These are phyloP conservation scores for Penicillium sp. DNA, from an alignment of 2,329 filamentous ascomycete genomes.

Conservation along the genomic window DNA sequence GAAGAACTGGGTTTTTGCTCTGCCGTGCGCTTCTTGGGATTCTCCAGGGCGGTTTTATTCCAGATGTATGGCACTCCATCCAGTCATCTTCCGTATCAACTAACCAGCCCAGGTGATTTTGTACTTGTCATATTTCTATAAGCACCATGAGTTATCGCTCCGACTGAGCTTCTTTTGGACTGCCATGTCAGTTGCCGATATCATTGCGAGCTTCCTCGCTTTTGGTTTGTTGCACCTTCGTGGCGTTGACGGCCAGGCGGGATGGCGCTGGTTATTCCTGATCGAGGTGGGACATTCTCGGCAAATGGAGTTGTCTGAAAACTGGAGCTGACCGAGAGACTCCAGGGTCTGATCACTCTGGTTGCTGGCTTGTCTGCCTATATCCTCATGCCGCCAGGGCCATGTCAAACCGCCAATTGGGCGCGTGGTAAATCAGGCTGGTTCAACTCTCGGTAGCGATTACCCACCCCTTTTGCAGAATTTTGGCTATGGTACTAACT, in stretches of 20 bases:
- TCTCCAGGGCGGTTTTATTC: slow-evolving; percentile 57
- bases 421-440: slow-evolving; percentile 50
- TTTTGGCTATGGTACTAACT: too few relatives aligned
- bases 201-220: slow-evolving; percentile 45
- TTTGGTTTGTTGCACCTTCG: slow-evolving; percentile 40
- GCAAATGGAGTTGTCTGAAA: slow-evolving; percentile 12
- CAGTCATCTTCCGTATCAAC: too few relatives aligned
- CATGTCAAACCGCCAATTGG: slow-evolving; percentile 52
- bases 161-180: slow-evolving; percentile 29
- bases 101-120: slow-evolving; percentile 23
- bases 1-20: slow-evolving; percentile 37
- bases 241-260: slow-evolving; percentile 30
- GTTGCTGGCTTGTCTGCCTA: slow-evolving; percentile 44
- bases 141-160: slow-evolving; percentile 60
- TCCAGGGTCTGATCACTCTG: slow-evolving; percentile 36
- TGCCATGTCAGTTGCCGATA: slow-evolving; percentile 40
- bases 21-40: slow-evolving; percentile 43
- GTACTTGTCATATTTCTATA: slow-evolving; percentile 71
- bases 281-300: slow-evolving; percentile 25
- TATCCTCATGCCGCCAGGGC: slow-evolving; percentile 41
- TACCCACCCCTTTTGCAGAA: too few relatives aligned
- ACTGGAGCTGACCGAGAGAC: too few relatives aligned
- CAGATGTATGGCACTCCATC: slow-evolving; percentile 45
- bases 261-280: slow-evolving; percentile 39
- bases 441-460: slow-evolving; percentile 28